Conservation (phyloP, 768 basidiomycete genomes). For the Lentinula edodes region DNA sequence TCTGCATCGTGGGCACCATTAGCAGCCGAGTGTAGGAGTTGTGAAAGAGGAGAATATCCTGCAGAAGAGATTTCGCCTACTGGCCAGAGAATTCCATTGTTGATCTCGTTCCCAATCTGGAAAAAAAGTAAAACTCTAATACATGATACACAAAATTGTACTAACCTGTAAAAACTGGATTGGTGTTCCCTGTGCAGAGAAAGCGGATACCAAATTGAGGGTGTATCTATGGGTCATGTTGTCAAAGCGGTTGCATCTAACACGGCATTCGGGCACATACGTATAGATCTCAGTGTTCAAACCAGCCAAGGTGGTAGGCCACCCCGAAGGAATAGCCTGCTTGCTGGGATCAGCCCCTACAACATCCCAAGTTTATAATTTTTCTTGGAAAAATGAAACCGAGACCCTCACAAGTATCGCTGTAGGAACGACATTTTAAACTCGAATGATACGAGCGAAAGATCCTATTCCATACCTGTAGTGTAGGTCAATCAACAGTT, state of each 20-base stretch:
- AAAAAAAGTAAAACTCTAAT: neutral
- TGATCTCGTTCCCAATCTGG: slow-evolving; percentile 63
- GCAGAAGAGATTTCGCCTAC: slow-evolving; percentile 46
- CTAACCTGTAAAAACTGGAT: slow-evolving; percentile 44
- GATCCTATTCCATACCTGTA: slow-evolving; percentile 31
- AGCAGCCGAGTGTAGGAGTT: slow-evolving; percentile 55
- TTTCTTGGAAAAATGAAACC: neutral
- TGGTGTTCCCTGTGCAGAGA: slow-evolving; percentile 47
- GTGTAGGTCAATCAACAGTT: slow-evolving; percentile 51
- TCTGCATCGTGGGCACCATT: slow-evolving; percentile 43
- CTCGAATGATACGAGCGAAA: neutral
- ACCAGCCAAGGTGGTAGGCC: slow-evolving; percentile 33
- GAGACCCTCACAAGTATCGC: neutral
- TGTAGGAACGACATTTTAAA: neutral
- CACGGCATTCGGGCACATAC: slow-evolving; percentile 33
- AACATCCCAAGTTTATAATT: neutral
- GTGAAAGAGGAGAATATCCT: slow-evolving; percentile 47
- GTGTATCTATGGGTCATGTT: slow-evolving; percentile 53
- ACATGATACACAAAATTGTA: neutral
- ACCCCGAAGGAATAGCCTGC: slow-evolving; percentile 46
- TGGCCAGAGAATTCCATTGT: slow-evolving; percentile 60
- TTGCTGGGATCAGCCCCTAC: slow-evolving; percentile 63
- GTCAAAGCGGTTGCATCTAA: slow-evolving; percentile 41
- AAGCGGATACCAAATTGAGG: slow-evolving; percentile 42
- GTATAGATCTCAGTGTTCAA: slow-evolving; percentile 42